Evolutionary conservation across 2,329 filamentous ascomycete genomes (phyloP).

Genomic region (Achaetomium macrosporum): DNA sequence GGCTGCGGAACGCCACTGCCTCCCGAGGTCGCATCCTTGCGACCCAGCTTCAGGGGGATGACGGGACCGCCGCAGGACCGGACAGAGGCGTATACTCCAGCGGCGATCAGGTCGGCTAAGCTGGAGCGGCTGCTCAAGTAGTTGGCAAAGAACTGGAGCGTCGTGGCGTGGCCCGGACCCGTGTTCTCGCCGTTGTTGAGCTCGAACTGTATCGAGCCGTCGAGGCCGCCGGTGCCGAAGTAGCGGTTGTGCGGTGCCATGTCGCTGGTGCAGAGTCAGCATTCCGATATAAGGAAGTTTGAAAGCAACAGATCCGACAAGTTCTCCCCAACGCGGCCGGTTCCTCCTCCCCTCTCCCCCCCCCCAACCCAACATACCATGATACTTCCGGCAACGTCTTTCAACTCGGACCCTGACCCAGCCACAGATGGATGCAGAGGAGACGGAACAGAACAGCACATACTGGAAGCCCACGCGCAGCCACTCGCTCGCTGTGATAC

Average conservation of each 20-base stretch:
- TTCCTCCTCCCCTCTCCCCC: too few relatives aligned
- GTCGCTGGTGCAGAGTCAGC: slow-evolving; percentile 17
- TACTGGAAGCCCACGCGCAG: slow-evolving; percentile 57
- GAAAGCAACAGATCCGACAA: too few relatives aligned
- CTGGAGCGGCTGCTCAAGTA: slow-evolving; percentile 47
- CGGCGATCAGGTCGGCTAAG: slow-evolving; percentile 52
- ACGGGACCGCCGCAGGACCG: slow-evolving; percentile 53
- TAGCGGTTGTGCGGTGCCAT: slow-evolving; percentile 44
- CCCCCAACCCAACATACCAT: too few relatives aligned
- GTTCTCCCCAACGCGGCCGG: too few relatives aligned
- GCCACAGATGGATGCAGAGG: background rate
- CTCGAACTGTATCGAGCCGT: slow-evolving; percentile 57
- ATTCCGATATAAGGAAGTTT: background rate
- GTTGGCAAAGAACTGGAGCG: slow-evolving; percentile 48
- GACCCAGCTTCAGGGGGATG: slow-evolving; percentile 48
- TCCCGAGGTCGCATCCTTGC: slow-evolving; percentile 46
- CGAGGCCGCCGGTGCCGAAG: slow-evolving; percentile 47
- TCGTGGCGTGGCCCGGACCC: slow-evolving; percentile 49
- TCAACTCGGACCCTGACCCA: too few relatives aligned
- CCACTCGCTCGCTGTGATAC: slow-evolving; percentile 57
- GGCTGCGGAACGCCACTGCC: slow-evolving; percentile 53
- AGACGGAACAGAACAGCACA: slow-evolving; percentile 32
- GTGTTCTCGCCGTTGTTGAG: slow-evolving; percentile 49
- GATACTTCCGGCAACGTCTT: background rate
- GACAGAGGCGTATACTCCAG: slow-evolving; percentile 53